A percentile compares a stretch with the other conserved stretches of the same genome.
Conservation (phyloP, 176 grass and related monocot genomes). For the Echinochloa phyllopogon region DNA sequence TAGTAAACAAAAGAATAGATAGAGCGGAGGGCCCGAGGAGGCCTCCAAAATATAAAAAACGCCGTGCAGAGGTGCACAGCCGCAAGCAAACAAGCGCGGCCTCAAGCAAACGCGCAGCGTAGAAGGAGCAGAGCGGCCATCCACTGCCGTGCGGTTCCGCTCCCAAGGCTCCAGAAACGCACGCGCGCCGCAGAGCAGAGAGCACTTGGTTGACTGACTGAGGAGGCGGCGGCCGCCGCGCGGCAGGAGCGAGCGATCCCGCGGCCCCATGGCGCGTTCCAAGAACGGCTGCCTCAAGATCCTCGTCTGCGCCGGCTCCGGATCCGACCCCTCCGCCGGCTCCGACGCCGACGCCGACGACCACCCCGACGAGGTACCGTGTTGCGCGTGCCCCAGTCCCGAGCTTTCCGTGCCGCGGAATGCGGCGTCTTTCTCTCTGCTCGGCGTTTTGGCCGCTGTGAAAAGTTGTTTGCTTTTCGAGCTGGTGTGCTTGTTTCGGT, state of each 20-base stretch:
- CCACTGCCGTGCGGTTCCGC: slow-evolving; percentile 34
- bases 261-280: slow-evolving; percentile 50
- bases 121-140: slow-evolving; percentile 38
- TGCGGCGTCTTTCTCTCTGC: background rate
- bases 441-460: background rate
- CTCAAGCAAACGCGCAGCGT: background rate
- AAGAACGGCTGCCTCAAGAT: slow-evolving; percentile 79
- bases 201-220: slow-evolving; percentile 5
- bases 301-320: slow-evolving; percentile 64
- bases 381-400: background rate
- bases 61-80: slow-evolving; percentile 6
- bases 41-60: slow-evolving; percentile 45
- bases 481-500: slow-evolving; percentile 26
- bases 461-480: slow-evolving; percentile 30
- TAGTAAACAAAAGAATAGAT: background rate
- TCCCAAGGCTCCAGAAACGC: slow-evolving; percentile 47
- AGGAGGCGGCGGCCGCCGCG: background rate
- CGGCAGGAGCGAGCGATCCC: slow-evolving; percentile 4
- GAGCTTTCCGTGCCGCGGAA: background rate
- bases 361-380: slow-evolving; percentile 54
- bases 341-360: slow-evolving; percentile 55
- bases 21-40: slow-evolving; percentile 35
- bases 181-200: slow-evolving; percentile 2
- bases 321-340: slow-evolving; percentile 49
- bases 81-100: slow-evolving; percentile 33